Conservation (phyloP, 192 early-diverging fungal genomes). For the Diversispora epigaea region DNA sequence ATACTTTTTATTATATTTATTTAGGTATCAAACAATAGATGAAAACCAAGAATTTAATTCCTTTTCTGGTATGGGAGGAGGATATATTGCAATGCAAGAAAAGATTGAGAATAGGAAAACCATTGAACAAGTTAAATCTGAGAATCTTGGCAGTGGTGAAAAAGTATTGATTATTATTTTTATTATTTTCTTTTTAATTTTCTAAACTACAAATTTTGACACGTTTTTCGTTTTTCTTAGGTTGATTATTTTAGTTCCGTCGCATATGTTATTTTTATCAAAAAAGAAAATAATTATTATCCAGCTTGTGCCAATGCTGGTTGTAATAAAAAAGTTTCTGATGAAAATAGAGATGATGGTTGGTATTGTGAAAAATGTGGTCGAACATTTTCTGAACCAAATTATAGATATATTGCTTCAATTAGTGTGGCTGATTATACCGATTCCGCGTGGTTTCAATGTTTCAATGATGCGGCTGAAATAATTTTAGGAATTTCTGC, state of each 20-base stretch:
- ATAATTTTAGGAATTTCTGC: conserved; percentile 69
- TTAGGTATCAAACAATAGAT: neutral
- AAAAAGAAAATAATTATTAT: conserved; percentile 69
- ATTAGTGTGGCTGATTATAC: conserved; percentile 73
- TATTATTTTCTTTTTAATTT: neutral
- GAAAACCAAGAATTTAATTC: conserved; percentile 34
- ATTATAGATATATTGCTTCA: conserved; percentile 82
- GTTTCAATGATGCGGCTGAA: conserved; percentile 83
- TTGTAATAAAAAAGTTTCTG: conserved; percentile 90
- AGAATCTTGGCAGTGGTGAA: conserved; percentile 66
- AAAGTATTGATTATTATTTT: conserved; percentile 42
- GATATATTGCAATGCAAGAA: too few relatives aligned
- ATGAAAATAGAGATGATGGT: conserved; percentile 45
- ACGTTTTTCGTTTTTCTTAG: conserved; percentile 28
- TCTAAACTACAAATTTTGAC: neutral
- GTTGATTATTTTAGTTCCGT: conserved; percentile 73
- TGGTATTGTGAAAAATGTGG: conserved; percentile 96
- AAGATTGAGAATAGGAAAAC: conserved; percentile 48
- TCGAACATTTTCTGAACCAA: conserved; percentile 63
- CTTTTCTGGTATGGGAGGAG: conserved; percentile 21
- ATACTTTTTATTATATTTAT: neutral
- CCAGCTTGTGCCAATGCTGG: conserved; percentile 75
- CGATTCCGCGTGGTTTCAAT: conserved; percentile 76
- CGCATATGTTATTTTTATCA: conserved; percentile 75
- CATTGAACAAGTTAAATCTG: conserved; percentile 63